phyloP scores from a whole-genome alignment of 345 rosid species.

The Camelina sativa region DNA sequence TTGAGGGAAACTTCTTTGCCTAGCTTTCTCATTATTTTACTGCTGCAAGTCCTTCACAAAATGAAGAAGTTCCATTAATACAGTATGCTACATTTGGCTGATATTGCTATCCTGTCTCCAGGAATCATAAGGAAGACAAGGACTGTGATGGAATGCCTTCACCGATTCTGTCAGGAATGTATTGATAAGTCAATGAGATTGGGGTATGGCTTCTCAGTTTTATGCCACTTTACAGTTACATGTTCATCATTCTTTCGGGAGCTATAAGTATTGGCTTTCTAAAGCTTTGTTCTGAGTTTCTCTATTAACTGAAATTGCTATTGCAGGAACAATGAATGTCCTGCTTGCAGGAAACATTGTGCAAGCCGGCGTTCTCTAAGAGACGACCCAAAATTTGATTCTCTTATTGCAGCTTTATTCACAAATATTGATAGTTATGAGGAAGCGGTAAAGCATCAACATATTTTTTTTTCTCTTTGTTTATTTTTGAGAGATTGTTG shows the following conservation, averaged over 20 bases:
- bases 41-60: not conserved
- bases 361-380: conserved; percentile 86
- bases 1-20: not conserved
- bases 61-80: not conserved
- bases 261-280: conserved; percentile 11
- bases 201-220: conserved; percentile 51
- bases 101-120: conserved; percentile 33
- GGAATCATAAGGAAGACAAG: conserved; percentile 86
- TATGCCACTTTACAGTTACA: conserved; percentile 7
- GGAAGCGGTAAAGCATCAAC: conserved; percentile 56
- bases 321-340: conserved; percentile 83
- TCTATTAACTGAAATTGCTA: not conserved
- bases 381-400: conserved; percentile 82
- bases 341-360: conserved; percentile 85
- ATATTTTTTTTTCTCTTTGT: conserved; percentile 14
- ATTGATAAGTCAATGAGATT: conserved; percentile 85
- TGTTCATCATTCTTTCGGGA: conserved; percentile 31
- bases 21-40: conserved; percentile 12
- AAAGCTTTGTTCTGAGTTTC: conserved; percentile 26
- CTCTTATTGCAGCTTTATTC: conserved; percentile 72
- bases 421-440: conserved; percentile 73
- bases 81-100: not conserved
- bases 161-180: conserved; percentile 88
- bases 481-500: conserved; percentile 12
- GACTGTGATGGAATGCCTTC: conserved; percentile 88